Conservation (phyloP, 148 eudicot species). For the Diospyros lotus region DNA sequence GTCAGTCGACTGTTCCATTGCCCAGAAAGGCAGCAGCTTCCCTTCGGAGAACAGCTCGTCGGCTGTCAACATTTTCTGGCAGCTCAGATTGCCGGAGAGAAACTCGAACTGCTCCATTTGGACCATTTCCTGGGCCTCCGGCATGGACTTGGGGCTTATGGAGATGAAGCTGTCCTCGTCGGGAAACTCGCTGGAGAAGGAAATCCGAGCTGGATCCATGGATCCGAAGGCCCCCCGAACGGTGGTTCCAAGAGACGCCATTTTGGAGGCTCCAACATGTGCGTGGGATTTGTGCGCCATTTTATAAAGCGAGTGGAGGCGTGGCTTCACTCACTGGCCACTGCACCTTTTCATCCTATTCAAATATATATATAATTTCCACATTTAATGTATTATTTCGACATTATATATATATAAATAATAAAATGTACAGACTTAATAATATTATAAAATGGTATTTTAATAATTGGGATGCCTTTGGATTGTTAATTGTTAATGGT, state of each 20-base stretch:
- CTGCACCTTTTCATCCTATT: too few species aligned
- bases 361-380: too few species aligned
- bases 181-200: conserved; percentile 60
- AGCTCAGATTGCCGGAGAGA: conserved; percentile 34
- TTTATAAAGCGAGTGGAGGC: too few species aligned
- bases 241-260: conserved; percentile 49
- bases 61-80: conserved; percentile 42
- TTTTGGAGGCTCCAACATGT: conserved; percentile 6
- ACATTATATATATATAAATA: too few species aligned
- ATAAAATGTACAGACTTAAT: too few species aligned
- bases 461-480: too few species aligned
- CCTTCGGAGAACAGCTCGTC: conserved; percentile 71
- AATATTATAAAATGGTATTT: too few species aligned
- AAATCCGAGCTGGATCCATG: conserved; percentile 43
- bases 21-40: conserved; percentile 56
- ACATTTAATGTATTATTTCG: too few species aligned
- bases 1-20: conserved; percentile 40
- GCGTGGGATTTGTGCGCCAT: too few species aligned
- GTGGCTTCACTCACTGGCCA: too few species aligned
- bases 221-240: conserved; percentile 17
- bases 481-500: too few species aligned
- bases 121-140: neutral
- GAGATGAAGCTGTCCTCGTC: conserved; percentile 58
- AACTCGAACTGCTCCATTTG: conserved; percentile 52
- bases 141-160: conserved; percentile 39